phyloP scores from a whole-genome alignment of 1,284 basidiomycete genomes.

The Malassezia obtusa region DNA sequence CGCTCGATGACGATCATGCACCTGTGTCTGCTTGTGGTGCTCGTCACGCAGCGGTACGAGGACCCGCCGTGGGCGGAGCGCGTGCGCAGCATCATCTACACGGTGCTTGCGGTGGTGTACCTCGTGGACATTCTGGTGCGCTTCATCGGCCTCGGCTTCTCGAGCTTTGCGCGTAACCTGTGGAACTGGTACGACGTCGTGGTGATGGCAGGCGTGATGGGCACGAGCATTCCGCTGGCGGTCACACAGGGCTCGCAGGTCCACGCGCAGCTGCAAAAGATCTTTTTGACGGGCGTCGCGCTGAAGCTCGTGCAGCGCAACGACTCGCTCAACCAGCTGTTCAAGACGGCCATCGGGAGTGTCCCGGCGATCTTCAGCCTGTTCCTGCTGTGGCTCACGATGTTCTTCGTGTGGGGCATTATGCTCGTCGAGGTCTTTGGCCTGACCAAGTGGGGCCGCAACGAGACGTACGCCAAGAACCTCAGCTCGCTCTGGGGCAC shows the following conservation, averaged over 20 bases:
- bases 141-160: constrained; percentile 72
- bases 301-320: constrained; percentile 89
- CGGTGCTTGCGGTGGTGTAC: constrained; percentile 66
- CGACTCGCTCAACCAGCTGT: constrained; percentile 82
- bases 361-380: constrained; percentile 77
- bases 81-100: constrained; percentile 69
- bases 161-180: constrained; percentile 72
- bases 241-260: constrained; percentile 21
- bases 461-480: constrained; percentile 66
- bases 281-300: constrained; percentile 83
- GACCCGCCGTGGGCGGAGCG: constrained; percentile 56
- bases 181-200: constrained; percentile 78
- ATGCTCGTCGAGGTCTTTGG: constrained; percentile 86
- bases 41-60: constrained; percentile 76
- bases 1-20: constrained; percentile 72
- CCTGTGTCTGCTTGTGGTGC: constrained; percentile 68
- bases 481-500: constrained; percentile 71
- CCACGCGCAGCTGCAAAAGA: constrained; percentile 69
- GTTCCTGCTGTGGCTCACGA: constrained; percentile 75
- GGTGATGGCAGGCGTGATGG: constrained; percentile 70
- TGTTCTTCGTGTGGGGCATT: constrained; percentile 88
- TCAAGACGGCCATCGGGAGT: constrained; percentile 86
- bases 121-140: constrained; percentile 69
- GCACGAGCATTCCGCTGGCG: constrained; percentile 62
- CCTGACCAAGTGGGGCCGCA: constrained; percentile 70